Percentiles rank a stretch among this genome's conserved stretches.
phyloP scores from a whole-genome alignment of 208 protist genomes.

The Acanthamoeba lenticulata region DNA sequence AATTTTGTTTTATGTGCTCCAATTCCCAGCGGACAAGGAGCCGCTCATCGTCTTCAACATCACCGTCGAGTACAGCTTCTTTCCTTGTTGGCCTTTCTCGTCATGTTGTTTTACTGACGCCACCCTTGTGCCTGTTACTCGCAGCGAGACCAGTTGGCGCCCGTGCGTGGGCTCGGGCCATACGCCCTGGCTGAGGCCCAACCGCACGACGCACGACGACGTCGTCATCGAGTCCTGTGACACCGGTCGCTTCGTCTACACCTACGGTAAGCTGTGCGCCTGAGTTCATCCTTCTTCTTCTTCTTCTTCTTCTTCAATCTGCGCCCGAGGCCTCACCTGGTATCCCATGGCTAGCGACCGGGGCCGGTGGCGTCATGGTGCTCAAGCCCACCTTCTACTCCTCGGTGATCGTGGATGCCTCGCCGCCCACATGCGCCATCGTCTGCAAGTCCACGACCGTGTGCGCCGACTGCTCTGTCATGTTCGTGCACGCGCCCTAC shows the following conservation, averaged over 20 bases:
- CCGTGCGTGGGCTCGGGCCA: background rate
- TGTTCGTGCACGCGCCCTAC: background rate
- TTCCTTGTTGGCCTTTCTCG: background rate
- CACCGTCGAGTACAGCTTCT: background rate
- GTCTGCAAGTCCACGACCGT: background rate
- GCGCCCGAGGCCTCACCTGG: too few species aligned
- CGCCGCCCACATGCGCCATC: background rate
- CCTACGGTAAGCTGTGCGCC: background rate
- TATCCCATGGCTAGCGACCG: too few species aligned
- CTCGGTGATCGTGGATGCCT: constrained; percentile 5
- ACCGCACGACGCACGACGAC: background rate
- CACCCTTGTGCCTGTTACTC: background rate
- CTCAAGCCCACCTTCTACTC: background rate
- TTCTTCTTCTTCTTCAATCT: background rate
- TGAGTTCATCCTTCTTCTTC: background rate
- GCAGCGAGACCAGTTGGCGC: background rate
- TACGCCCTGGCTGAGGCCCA: background rate
- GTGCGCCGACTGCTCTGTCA: background rate
- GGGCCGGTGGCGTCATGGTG: too few species aligned
- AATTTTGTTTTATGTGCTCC: too few species aligned
- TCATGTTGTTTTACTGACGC: too few species aligned
- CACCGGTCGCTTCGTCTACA: background rate
- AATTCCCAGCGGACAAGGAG: too few species aligned
- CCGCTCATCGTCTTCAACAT: background rate
- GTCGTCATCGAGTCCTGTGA: background rate